These are phyloP conservation scores for Barnettozyma populi DNA, from an alignment of 805 yeast genomes.

Conservation along the genomic window DNA sequence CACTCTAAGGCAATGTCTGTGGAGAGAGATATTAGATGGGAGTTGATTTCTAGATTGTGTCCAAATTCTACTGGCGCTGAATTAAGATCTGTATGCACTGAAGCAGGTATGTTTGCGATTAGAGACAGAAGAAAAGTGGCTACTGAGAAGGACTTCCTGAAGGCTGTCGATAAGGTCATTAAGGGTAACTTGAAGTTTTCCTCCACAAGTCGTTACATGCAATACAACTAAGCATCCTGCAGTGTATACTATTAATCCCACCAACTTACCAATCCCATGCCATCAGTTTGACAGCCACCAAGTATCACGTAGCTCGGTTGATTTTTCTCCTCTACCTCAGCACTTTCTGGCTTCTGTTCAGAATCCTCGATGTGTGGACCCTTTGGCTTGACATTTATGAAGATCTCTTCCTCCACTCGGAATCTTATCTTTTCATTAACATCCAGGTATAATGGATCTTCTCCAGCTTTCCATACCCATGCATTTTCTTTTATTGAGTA, in stretches of 20 bases:
- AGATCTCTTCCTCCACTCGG: slow-evolving; percentile 84
- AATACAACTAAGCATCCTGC: slow-evolving; percentile 59
- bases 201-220: slow-evolving; percentile 97
- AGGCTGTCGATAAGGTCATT: slow-evolving; percentile 97
- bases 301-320: slow-evolving; percentile 79
- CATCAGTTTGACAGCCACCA: slow-evolving; percentile 92
- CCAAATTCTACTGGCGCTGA: slow-evolving; percentile 99
- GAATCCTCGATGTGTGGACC: slow-evolving; percentile 42
- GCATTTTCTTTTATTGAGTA: slow-evolving; percentile 75
- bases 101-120: slow-evolving; percentile 99
- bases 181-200: slow-evolving; percentile 98
- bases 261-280: slow-evolving; percentile 96
- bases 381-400: slow-evolving; percentile 76
- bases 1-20: slow-evolving; percentile 98
- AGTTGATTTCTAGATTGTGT: slow-evolving; percentile 91
- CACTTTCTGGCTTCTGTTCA: slow-evolving; percentile 20
- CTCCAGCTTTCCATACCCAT: slow-evolving; percentile 88
- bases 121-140: slow-evolving; percentile 98
- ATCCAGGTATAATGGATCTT: slow-evolving; percentile 75
- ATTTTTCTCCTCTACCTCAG: slow-evolving; percentile 32
- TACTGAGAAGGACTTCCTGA: slow-evolving; percentile 93
- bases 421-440: slow-evolving; percentile 87
- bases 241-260: slow-evolving; percentile 56
- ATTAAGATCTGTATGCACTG: slow-evolving; percentile 96
- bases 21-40: slow-evolving; percentile 98